These are phyloP conservation scores for Pseudoturritis turrita DNA, from an alignment of 345 rosid genomes.

Conservation along the genomic window DNA sequence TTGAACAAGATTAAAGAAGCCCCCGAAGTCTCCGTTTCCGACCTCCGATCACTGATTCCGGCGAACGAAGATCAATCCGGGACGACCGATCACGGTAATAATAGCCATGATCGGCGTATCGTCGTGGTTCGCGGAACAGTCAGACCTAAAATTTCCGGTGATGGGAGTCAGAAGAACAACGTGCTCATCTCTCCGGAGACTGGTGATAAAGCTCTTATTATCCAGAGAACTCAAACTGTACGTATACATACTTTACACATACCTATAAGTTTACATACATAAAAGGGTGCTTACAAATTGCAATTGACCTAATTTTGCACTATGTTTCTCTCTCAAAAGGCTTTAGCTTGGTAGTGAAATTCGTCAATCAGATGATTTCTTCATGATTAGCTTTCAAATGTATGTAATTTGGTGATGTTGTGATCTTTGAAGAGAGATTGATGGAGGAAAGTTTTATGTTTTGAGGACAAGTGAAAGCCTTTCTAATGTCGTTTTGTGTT, in stretches of 20 bases:
- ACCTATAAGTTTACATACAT: background rate
- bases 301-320: background rate
- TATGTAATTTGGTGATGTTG: background rate
- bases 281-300: background rate
- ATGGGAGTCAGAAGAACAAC: slow-evolving; percentile 35
- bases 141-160: slow-evolving; percentile 45
- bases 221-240: slow-evolving; percentile 81
- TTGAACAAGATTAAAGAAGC: slow-evolving; percentile 50
- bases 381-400: background rate
- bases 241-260: background rate
- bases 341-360: background rate
- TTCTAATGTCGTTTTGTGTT: background rate
- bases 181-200: slow-evolving; percentile 59
- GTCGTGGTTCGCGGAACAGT: slow-evolving; percentile 67
- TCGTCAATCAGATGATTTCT: background rate
- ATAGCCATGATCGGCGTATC: slow-evolving; percentile 33
- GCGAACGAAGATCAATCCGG: slow-evolving; percentile 10
- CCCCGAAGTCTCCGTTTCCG: slow-evolving; percentile 48
- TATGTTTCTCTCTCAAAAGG: background rate
- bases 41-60: slow-evolving; percentile 59
- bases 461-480: background rate
- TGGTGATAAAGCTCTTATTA: slow-evolving; percentile 77
- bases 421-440: background rate
- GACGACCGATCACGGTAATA: background rate
- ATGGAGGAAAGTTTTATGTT: background rate